A percentile compares a stretch with the other conserved stretches of the same genome.
Conservation (phyloP, 345 rosid genomes). For the Eucalyptus pumila region DNA sequence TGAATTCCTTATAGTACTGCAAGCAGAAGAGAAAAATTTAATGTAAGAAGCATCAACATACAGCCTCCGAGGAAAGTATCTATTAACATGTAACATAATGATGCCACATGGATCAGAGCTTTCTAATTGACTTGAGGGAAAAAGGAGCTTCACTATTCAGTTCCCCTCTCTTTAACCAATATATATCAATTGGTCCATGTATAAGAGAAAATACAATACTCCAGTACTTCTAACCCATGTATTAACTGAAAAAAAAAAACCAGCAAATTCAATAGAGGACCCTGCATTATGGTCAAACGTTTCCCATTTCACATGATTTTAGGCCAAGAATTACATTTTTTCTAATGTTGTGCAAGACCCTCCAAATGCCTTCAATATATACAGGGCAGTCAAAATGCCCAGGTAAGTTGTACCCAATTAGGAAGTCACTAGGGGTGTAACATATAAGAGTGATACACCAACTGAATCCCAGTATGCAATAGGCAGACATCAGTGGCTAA, state of each 20-base stretch:
- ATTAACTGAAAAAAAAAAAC: not conserved
- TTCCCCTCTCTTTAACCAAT: not conserved
- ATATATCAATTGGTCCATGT: not conserved
- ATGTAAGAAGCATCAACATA: not conserved
- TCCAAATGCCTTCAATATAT: not conserved
- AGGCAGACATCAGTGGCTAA: not conserved
- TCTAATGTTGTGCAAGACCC: not conserved
- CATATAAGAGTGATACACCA: not conserved
- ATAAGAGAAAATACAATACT: not conserved
- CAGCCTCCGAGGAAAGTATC: not conserved
- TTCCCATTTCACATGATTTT: not conserved
- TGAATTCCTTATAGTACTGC: constrained; percentile 50
- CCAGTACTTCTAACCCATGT: not conserved
- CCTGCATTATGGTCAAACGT: not conserved
- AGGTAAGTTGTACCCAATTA: not conserved
- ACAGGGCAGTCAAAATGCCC: not conserved
- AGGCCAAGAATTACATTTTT: not conserved
- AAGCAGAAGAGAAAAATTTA: not conserved
- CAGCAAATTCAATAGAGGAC: not conserved
- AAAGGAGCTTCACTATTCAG: not conserved
- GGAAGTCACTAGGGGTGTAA: not conserved
- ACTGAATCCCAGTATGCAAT: not conserved
- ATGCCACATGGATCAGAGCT: not conserved
- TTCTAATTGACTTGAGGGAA: not conserved
- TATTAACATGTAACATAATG: not conserved